Conservation (phyloP, 768 basidiomycete genomes). For the Pleurotus salmoneostramineus region DNA sequence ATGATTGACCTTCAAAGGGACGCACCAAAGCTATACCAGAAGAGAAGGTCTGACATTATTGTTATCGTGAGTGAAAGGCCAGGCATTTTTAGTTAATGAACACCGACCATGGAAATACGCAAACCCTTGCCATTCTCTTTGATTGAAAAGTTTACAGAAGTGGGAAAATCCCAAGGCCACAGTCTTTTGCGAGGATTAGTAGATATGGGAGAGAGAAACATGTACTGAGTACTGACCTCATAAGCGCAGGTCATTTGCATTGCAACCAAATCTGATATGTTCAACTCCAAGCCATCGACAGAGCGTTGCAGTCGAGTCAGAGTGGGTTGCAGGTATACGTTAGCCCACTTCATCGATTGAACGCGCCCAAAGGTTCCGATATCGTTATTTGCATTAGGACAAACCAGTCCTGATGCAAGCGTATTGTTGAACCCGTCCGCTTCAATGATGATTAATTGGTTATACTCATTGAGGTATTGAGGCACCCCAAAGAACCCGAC, state of each 20-base stretch:
- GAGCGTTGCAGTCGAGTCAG: slow-evolving; percentile 44
- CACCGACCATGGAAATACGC: slow-evolving; percentile 47
- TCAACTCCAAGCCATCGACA: slow-evolving; percentile 49
- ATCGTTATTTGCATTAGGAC: slow-evolving; percentile 49
- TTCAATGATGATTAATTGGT: slow-evolving; percentile 62
- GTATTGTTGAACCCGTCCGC: slow-evolving; percentile 59
- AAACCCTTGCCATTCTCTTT: slow-evolving; percentile 79
- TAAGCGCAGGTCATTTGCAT: slow-evolving; percentile 74
- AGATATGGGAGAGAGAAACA: not conserved
- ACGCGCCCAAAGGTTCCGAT: slow-evolving; percentile 37
- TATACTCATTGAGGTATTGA: slow-evolving; percentile 47
- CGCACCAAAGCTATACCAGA: slow-evolving; percentile 55
- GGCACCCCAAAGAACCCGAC: slow-evolving; percentile 57
- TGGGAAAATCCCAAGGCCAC: slow-evolving; percentile 74
- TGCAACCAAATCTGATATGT: slow-evolving; percentile 45
- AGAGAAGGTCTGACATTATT: slow-evolving; percentile 36
- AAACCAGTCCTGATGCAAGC: slow-evolving; percentile 65
- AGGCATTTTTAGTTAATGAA: not conserved
- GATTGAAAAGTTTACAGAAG: slow-evolving; percentile 76
- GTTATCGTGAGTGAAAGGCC: not conserved
- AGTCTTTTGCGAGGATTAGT: slow-evolving; percentile 37
- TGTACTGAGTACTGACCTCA: slow-evolving; percentile 41
- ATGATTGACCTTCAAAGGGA: not conserved
- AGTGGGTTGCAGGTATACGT: slow-evolving; percentile 56
- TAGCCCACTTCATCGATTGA: slow-evolving; percentile 53